Percentiles rank a stretch among this genome's conserved stretches.
phyloP scores from a whole-genome alignment of 768 basidiomycete genomes.

The Lentinus brumalis region DNA sequence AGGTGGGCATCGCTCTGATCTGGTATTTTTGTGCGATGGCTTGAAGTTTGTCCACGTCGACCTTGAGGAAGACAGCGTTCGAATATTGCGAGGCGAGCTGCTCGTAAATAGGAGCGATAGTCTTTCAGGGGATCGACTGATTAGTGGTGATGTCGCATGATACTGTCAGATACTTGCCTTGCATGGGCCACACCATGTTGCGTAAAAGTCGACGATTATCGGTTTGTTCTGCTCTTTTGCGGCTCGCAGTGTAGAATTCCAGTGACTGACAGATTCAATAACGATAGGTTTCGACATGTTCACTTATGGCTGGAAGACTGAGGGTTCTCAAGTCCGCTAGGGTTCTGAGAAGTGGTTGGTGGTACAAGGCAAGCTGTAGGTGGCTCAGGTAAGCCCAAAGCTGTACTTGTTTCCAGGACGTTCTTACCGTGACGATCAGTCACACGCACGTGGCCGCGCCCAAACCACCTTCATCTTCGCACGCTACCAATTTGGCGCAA shows the following conservation, averaged over 20 bases:
- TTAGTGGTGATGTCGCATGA: background rate
- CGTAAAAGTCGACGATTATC: conserved; percentile 6
- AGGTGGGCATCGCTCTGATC: conserved; percentile 3
- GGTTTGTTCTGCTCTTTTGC: conserved; percentile 1
- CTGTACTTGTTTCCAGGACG: too few relatives aligned
- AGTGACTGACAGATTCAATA: conserved; percentile 5
- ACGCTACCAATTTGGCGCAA: too few relatives aligned
- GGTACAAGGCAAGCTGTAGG: too few relatives aligned
- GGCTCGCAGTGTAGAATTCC: conserved; percentile 1
- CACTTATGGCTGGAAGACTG: too few relatives aligned
- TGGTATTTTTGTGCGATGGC: conserved; percentile 1
- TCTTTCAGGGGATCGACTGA: background rate
- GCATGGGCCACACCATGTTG: conserved; percentile 7
- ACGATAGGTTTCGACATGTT: conserved; percentile 1
- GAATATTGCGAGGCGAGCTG: background rate
- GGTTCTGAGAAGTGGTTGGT: too few relatives aligned
- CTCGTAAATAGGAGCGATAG: conserved; percentile 2
- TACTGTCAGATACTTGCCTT: background rate
- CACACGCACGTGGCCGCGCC: too few relatives aligned
- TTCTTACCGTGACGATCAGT: too few relatives aligned
- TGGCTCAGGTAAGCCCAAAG: too few relatives aligned
- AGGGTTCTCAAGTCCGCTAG: too few relatives aligned
- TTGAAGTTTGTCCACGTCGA: background rate
- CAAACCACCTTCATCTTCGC: too few relatives aligned
- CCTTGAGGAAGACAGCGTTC: conserved; percentile 1